Evolutionary conservation across 345 rosid species (phyloP).

Genomic region (Populus tremula): DNA sequence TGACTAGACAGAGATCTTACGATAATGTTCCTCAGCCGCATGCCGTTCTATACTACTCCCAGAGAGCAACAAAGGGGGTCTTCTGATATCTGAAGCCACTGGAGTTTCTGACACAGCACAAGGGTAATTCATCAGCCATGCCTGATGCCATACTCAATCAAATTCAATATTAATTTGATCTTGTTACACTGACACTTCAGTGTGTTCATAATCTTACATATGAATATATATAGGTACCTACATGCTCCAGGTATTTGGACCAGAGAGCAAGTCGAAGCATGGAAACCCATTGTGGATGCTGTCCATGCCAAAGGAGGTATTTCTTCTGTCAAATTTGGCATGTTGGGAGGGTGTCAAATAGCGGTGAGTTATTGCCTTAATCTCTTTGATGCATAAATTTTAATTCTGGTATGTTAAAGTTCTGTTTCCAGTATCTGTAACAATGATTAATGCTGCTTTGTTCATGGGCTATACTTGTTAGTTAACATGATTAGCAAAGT

Average conservation of each 20-base stretch:
- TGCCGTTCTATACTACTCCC: conserved; percentile 66
- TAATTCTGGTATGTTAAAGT: no score
- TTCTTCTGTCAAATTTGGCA: conserved; percentile 73
- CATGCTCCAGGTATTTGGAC: conserved; percentile 73
- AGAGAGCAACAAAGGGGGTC: conserved; percentile 53
- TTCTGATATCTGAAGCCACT: conserved; percentile 56
- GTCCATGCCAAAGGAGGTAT: conserved; percentile 78
- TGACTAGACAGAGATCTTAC: conserved; percentile 60
- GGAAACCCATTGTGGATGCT: conserved; percentile 83
- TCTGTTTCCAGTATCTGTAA: no score
- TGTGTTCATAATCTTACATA: background rate
- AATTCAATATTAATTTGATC: no score
- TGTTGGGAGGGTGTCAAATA: conserved; percentile 63
- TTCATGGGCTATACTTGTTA: no score
- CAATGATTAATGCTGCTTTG: no score
- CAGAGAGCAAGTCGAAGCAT: conserved; percentile 77
- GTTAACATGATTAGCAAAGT: no score
- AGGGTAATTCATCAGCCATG: conserved; percentile 30
- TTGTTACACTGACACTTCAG: no score
- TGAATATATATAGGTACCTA: conserved; percentile 29
- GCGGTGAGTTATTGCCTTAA: conserved; percentile 20
- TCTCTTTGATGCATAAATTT: no score
- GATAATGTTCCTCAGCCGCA: conserved; percentile 64
- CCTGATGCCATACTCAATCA: no score
- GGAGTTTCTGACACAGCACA: conserved; percentile 63